Base-by-base conservation (phyloP, 257 asterid genomes). In the Gentiana straminea region DNA sequence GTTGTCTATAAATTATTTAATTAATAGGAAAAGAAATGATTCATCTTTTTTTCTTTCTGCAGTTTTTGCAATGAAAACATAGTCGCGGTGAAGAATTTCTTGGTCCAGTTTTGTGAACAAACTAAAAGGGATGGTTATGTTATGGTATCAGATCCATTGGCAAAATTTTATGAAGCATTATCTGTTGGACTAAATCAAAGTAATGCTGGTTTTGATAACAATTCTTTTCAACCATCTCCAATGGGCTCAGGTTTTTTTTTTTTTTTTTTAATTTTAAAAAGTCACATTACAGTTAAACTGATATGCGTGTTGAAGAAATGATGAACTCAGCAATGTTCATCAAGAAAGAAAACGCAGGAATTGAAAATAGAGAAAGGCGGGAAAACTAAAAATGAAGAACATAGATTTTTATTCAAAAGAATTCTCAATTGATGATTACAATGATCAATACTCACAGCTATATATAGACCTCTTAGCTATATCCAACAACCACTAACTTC, bases 141-240 rank as follows among this genome's bases (percentile, higher is more conserved):
- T 10, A 58, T 82, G 77, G 37, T 80, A 53, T 71, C 53, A 62
- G 95, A 88, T 70, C 88, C 94, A n/a, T 66, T 77, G 13, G 64
- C 69, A 1, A 36, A 55, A 11, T 88, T 84, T 69, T 88, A 82
- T 53, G 58, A 73, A 7, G 79, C 86, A n/a, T 62, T 84, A 48
- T 70, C 71, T 68, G 73, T 81, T 47, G 91, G 94, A 39, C 57
- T 70, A 35, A 61, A 68, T 35, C 61, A 59, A 11, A 60, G 60
- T 3, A 69, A 73, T 5, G 12, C 13, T 39, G 24, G 51, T 1
- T 55, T 53, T 34, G 8, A 54, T 33, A 24, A 24, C 24, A 24
- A 24, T 24, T 24, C 24, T 24, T 64, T 68, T 43, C 90, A 50
- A 48, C 70, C 68, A 65, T 46, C 81, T 38, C 24, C 24, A 24